Conservation (phyloP, 1,139 yeast genomes). For the Taphrina populina region DNA sequence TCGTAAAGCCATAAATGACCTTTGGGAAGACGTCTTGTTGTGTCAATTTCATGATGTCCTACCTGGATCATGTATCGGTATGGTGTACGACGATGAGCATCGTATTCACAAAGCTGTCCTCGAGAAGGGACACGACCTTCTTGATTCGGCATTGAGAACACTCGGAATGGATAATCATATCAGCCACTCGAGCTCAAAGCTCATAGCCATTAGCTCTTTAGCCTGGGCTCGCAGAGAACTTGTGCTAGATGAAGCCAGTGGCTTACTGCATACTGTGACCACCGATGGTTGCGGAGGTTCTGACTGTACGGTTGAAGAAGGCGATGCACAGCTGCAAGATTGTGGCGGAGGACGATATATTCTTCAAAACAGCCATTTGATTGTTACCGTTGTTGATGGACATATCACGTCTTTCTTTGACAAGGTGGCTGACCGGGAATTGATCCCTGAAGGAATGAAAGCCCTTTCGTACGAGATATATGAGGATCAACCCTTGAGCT, state of each 20-base stretch:
- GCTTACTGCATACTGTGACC: constrained; percentile 38
- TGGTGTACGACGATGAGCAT: constrained; percentile 92
- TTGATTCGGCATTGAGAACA: constrained; percentile 54
- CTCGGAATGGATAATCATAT: constrained; percentile 45
- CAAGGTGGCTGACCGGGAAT: constrained; percentile 59
- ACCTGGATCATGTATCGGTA: constrained; percentile 93
- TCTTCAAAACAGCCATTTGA: constrained; percentile 61
- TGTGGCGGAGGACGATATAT: constrained; percentile 45
- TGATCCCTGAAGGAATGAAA: constrained; percentile 59
- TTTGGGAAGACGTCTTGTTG: constrained; percentile 86
- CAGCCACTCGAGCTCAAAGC: constrained; percentile 38
- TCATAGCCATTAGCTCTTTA: constrained; percentile 55
- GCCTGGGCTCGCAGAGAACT: constrained; percentile 69
- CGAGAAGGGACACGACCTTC: constrained; percentile 55
- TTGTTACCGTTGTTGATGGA: constrained; percentile 64
- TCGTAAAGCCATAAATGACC: constrained; percentile 57
- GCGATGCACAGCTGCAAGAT: constrained; percentile 35
- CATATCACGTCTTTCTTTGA: constrained; percentile 68
- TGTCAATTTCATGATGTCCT: constrained; percentile 96
- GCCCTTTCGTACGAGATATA: constrained; percentile 72
- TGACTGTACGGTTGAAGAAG: constrained; percentile 25
- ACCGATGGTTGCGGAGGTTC: constrained; percentile 44
- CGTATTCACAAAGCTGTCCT: constrained; percentile 67
- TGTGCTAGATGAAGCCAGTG: constrained; percentile 41
- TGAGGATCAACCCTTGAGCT: constrained; percentile 88